Conservation (phyloP, 495 filamentous ascomycete genomes). For the Aspergillus nanangensis region DNA sequence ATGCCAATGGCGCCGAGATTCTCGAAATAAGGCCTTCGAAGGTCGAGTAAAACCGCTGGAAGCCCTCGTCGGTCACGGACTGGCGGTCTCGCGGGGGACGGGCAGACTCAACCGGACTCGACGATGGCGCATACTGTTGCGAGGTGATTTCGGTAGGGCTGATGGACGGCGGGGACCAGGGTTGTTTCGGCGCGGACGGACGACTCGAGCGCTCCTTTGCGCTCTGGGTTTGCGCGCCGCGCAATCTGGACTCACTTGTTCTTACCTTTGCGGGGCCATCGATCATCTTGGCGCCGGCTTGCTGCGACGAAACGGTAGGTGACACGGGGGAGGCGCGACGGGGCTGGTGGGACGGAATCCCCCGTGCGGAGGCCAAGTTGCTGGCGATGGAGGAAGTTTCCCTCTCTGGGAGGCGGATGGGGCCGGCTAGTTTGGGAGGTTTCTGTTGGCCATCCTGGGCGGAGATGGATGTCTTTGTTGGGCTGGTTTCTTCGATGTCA, state of each 20-base stretch:
- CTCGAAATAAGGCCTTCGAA: slow-evolving; percentile 79
- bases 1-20: slow-evolving; percentile 84
- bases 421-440: slow-evolving; percentile 31
- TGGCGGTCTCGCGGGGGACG: slow-evolving; percentile 9
- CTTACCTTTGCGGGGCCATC: slow-evolving; percentile 46
- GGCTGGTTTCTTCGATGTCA: slow-evolving; percentile 17
- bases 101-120: slow-evolving; percentile 11
- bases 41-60: slow-evolving; percentile 83
- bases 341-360: slow-evolving; percentile 71
- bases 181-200: slow-evolving; percentile 22
- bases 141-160: slow-evolving; percentile 34
- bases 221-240: slow-evolving; percentile 17
- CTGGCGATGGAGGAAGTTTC: slow-evolving; percentile 86
- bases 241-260: slow-evolving; percentile 31
- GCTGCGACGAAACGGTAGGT: slow-evolving; percentile 68
- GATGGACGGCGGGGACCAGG: slow-evolving; percentile 32
- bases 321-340: slow-evolving; percentile 55
- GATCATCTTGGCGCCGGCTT: slow-evolving; percentile 69
- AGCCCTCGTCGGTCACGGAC: slow-evolving; percentile 63
- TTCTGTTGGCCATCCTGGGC: slow-evolving; percentile 28
- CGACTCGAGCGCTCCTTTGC: slow-evolving; percentile 22
- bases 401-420: slow-evolving; percentile 50
- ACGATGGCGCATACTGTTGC: slow-evolving; percentile 28
- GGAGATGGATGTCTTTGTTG: slow-evolving; percentile 23
- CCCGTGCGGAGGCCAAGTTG: slow-evolving; percentile 83